These are phyloP conservation scores for Rosa rugosa DNA, from an alignment of 306 rosid species.

Conservation along the genomic window DNA sequence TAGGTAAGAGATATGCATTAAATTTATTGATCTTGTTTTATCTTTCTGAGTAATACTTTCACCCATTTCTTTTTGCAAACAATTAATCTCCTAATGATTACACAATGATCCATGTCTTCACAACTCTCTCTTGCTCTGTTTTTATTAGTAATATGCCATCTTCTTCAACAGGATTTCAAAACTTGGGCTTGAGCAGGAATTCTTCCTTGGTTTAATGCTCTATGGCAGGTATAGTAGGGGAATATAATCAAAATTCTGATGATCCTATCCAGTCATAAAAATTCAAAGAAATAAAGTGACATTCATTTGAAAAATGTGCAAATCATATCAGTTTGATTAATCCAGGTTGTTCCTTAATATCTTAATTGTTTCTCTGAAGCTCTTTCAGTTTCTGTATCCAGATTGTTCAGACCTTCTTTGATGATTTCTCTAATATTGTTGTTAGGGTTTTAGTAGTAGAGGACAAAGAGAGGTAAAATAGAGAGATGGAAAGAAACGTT, in stretches of 20 bases:
- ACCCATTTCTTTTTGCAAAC: background rate
- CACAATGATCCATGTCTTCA: constrained; percentile 1
- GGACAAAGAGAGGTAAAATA: background rate
- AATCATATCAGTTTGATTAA: background rate
- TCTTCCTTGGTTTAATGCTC: constrained; percentile 30
- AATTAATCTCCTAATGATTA: background rate
- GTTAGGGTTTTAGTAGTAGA: background rate
- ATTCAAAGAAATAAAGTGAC: background rate
- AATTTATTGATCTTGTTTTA: constrained; percentile 7
- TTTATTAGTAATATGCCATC: constrained; percentile 29
- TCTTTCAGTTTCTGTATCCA: background rate
- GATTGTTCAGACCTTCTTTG: background rate
- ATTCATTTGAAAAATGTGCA: constrained; percentile 8
- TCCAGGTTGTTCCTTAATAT: background rate
- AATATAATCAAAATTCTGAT: background rate
- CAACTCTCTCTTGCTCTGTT: constrained; percentile 22
- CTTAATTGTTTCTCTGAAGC: background rate
- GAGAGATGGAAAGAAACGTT: background rate
- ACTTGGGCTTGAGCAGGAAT: constrained; percentile 39
- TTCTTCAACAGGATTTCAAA: constrained; percentile 29
- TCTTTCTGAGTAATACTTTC: constrained; percentile 2
- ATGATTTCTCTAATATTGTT: background rate
- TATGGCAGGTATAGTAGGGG: constrained; percentile 17
- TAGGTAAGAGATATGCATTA: constrained; percentile 24
- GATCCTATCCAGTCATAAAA: background rate